phyloP scores from a whole-genome alignment of 176 grass and related monocot species.

The Zizania latifolia region DNA sequence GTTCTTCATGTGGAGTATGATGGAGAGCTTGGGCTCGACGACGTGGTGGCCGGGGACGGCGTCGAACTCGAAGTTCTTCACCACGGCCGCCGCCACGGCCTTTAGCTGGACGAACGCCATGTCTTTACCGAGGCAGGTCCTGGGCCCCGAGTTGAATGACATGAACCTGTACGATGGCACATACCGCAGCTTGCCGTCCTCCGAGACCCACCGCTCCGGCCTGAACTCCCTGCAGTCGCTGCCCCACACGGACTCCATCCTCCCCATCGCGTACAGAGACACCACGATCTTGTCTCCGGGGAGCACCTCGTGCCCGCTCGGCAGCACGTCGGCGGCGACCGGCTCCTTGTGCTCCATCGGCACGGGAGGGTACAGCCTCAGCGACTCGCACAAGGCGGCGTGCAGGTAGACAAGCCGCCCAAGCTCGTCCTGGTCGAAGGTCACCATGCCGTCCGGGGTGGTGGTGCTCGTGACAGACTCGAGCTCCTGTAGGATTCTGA shows the following conservation, averaged over 20 bases:
- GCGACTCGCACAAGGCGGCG: constrained; percentile 58
- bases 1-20: constrained; percentile 53
- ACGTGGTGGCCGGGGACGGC: constrained; percentile 28
- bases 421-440: constrained; percentile 52
- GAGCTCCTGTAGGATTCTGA: constrained; percentile 47
- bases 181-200: constrained; percentile 27
- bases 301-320: constrained; percentile 40
- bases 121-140: constrained; percentile 57
- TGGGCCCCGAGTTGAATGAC: constrained; percentile 47
- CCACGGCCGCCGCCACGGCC: constrained; percentile 28
- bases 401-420: constrained; percentile 43
- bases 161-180: constrained; percentile 52
- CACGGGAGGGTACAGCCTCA: constrained; percentile 64
- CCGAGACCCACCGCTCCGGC: constrained; percentile 43
- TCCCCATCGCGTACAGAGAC: constrained; percentile 47
- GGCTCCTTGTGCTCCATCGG: constrained; percentile 57
- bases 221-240: constrained; percentile 52
- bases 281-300: constrained; percentile 39
- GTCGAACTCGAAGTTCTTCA: constrained; percentile 30
- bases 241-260: constrained; percentile 56
- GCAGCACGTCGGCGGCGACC: constrained; percentile 40
- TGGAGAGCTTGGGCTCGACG: constrained; percentile 48
- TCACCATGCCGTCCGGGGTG: background rate
- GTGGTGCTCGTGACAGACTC: background rate
- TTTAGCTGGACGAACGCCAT: constrained; percentile 50